Base-by-base conservation (phyloP, 495 filamentous ascomycete species). In the Glarea lozoyensis region DNA sequence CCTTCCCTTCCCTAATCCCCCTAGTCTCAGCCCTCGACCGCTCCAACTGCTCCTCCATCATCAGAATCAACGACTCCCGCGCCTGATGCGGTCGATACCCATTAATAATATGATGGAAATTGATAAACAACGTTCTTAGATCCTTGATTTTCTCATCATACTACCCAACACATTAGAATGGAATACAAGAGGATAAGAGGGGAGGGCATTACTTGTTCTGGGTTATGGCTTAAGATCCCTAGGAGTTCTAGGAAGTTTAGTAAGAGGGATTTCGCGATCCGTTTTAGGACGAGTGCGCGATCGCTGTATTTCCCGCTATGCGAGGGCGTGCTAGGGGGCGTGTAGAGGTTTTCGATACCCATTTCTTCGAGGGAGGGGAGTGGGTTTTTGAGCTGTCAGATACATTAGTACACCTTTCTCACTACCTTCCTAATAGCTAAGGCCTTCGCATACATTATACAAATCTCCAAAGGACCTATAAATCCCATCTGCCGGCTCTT, bases 1-100 rank as follows among this genome's bases (percentile, higher is more conserved):
- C 78, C 47, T 82, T 84, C 42, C 82, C 77, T 55, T 72, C 74
- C 40, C 75, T 68, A 47, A 94, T 83, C 27, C 81, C 76, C 21
- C 85, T 70, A 1, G 86, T 88, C 63, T 97, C 89, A n/a, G 71
- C 73, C 48, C 73, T 76, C 43, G 77, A 81, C 46, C 65, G 70
- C 48, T 83, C 78, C 24, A 95, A 59, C 57, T 92, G 84, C 52
- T 86, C 83, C 63, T 95, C 87, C 88, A 98, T 92, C 72, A 92
- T 76, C 55, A 80, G 59, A 19, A 95, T 93, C 32, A 97, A 66
- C 21, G 80, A 88, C 63, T 97, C 93, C 27, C 92, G 68, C 18
- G 89, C 88, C 61, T 98, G 93, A 60, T 98, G 92, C 2, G 92
- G 93, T 17, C 92, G 80, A 60, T 96, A 97, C 45, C 92, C 81